Evolutionary conservation across 108 stramenopile species (phyloP).

Genomic region (Aurantiochytrium sp.): DNA sequence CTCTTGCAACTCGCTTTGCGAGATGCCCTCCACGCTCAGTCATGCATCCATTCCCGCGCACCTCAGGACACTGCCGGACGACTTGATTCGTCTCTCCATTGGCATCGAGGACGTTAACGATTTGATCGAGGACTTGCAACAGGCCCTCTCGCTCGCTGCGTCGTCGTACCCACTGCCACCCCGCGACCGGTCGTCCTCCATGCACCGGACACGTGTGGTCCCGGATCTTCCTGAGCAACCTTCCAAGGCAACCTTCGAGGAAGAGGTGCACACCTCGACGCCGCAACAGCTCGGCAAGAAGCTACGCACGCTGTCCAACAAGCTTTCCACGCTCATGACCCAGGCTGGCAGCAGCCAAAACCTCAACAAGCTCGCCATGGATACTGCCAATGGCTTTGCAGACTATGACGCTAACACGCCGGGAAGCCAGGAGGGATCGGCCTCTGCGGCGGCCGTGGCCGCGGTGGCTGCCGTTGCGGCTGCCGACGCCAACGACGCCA

Average conservation of each 20-base stretch:
- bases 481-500: background rate
- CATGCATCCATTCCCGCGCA: constrained; percentile 50
- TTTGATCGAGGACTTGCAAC: constrained; percentile 42
- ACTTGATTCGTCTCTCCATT: constrained; percentile 42
- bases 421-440: background rate
- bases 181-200: background rate
- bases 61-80: constrained; percentile 37
- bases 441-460: background rate
- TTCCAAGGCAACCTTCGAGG: background rate
- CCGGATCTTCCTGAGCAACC: background rate
- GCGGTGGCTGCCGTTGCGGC: background rate
- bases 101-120: constrained; percentile 45
- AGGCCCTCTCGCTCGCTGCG: constrained; percentile 23
- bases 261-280: background rate
- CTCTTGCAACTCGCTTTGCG: constrained; percentile 43
- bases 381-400: background rate
- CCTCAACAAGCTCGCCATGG: background rate
- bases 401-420: background rate
- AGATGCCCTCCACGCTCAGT: constrained; percentile 38
- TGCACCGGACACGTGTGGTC: background rate
- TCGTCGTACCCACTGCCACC: background rate
- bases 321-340: background rate
- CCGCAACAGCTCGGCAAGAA: background rate
- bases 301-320: background rate
- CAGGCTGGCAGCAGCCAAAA: background rate